Percentiles rank a stretch among this genome's conserved stretches.
phyloP scores from a whole-genome alignment of 345 rosid genomes.

The Eutrema japonicum region DNA sequence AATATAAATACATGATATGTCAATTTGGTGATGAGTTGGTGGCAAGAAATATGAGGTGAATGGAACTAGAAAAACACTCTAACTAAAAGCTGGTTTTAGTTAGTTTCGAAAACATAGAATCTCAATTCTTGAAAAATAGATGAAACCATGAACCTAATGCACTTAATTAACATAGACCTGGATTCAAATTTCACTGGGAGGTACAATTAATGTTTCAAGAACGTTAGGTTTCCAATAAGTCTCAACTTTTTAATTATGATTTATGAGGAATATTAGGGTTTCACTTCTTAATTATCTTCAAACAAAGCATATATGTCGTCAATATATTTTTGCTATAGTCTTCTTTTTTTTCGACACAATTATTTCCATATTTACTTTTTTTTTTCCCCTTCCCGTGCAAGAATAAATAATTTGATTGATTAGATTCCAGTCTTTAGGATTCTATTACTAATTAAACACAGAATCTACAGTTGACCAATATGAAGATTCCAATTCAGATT shows the following conservation, averaged over 20 bases:
- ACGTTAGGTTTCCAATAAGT: not conserved
- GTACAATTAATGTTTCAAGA: not conserved
- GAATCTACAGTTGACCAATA: conserved; percentile 13
- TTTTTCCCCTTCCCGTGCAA: not conserved
- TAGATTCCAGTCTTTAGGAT: conserved; percentile 6
- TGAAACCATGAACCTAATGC: no score
- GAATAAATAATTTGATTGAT: not conserved
- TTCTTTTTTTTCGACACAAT: not conserved
- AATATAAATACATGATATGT: not conserved
- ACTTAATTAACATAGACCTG: no score
- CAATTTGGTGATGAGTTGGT: not conserved
- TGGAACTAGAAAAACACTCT: not conserved
- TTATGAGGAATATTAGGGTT: not conserved
- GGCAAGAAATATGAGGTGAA: not conserved
- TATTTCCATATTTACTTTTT: not conserved
- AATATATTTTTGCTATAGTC: not conserved
- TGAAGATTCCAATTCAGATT: conserved; percentile 18
- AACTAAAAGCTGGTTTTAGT: not conserved
- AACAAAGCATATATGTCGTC: not conserved
- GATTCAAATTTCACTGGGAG: not conserved
- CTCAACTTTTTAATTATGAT: not conserved
- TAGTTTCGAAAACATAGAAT: not conserved
- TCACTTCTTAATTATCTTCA: not conserved
- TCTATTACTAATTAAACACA: not conserved
- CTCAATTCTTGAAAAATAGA: not conserved